Conservation (phyloP, 306 rosid species). For the Comarum palustre region DNA sequence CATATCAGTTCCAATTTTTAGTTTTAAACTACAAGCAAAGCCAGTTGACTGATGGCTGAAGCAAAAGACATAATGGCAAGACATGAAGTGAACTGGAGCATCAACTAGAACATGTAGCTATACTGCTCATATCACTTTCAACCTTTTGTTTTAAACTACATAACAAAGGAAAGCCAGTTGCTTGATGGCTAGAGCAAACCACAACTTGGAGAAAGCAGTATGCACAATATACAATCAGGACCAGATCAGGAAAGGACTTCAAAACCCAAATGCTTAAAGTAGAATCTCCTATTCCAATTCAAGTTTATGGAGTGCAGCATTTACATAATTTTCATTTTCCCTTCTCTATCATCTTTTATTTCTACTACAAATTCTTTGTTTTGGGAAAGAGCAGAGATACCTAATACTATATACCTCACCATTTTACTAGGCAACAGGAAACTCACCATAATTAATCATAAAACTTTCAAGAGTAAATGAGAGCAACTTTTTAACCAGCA, state of each 20-base stretch:
- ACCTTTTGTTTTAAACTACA: not conserved
- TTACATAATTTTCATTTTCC: not conserved
- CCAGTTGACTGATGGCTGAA: not conserved
- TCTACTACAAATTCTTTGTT: not conserved
- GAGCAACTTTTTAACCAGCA: slow-evolving; percentile 15
- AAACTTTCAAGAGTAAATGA: slow-evolving; percentile 10
- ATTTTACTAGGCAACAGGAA: slow-evolving; percentile 1
- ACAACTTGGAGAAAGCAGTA: not conserved
- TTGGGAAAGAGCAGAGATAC: not conserved
- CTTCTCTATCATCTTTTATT: not conserved
- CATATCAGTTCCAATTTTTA: not conserved
- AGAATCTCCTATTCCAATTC: not conserved
- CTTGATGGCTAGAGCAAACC: not conserved
- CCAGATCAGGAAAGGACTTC: not conserved
- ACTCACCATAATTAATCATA: not conserved
- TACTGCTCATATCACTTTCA: not conserved
- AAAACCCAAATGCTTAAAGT: not conserved
- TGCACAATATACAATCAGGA: not conserved
- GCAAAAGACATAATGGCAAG: not conserved
- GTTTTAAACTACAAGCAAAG: not conserved
- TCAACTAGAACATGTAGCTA: slow-evolving; percentile 1
- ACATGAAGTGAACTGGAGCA: not conserved
- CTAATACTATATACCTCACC: not conserved
- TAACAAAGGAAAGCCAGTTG: not conserved
- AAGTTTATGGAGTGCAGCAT: not conserved